Evolutionary conservation across 2,329 filamentous ascomycete species (phyloP).

Genomic region (Zymoseptoria passerinii): DNA sequence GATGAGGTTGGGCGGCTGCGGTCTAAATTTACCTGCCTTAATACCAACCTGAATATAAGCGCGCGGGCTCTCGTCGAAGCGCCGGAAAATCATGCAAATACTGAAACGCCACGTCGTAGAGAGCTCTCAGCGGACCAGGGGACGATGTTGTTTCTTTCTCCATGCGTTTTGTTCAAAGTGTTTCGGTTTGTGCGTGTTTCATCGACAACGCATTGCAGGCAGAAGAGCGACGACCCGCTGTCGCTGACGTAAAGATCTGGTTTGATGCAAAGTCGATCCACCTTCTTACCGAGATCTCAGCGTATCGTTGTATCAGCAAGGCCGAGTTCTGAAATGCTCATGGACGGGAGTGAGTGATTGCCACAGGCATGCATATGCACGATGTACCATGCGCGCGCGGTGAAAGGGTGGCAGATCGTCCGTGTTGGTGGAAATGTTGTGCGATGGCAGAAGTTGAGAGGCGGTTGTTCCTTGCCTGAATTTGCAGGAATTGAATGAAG

Average conservation of each 20-base stretch:
- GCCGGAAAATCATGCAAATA: too few species aligned
- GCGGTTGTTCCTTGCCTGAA: neutral
- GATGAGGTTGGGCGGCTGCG: too few species aligned
- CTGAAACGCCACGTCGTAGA: too few species aligned
- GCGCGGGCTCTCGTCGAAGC: too few species aligned
- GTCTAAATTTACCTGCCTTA: too few species aligned
- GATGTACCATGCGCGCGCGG: neutral
- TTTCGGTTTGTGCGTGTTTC: neutral
- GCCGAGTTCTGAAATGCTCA: neutral
- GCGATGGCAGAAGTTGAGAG: neutral
- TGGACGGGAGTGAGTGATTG: neutral
- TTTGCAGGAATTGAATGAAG: neutral
- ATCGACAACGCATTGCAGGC: neutral
- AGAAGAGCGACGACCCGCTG: neutral
- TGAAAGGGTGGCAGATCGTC: neutral
- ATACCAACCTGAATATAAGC: too few species aligned
- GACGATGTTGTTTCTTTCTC: too few species aligned
- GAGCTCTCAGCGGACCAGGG: too few species aligned
- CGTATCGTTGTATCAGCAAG: neutral
- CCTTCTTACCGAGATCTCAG: neutral
- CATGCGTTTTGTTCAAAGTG: too few species aligned
- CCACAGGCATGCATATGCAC: neutral
- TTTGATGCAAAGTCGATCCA: neutral
- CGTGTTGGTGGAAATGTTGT: neutral
- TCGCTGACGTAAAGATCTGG: neutral